Percentiles rank a stretch among this genome's conserved stretches.
Evolutionary conservation across 2,329 filamentous ascomycete genomes (phyloP).

Genomic region (Fusarium cicatricum): DNA sequence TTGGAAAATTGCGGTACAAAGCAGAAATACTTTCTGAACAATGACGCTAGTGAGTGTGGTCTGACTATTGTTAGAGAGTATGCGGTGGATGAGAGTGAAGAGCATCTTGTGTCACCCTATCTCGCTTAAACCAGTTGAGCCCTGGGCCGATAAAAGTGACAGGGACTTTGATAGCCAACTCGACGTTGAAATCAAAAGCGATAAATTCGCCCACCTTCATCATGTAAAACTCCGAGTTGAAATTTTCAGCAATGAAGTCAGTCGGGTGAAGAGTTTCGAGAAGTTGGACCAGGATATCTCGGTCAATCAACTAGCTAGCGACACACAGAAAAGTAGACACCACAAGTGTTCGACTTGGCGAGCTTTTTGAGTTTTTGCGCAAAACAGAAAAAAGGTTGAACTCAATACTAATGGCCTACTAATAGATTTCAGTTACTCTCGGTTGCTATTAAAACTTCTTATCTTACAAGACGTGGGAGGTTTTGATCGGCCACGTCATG

Average conservation of each 20-base stretch:
- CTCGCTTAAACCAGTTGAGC: constrained; percentile 31
- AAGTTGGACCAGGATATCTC: constrained; percentile 12
- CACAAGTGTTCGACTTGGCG: constrained; percentile 9
- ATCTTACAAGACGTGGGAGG: too few species aligned
- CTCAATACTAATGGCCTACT: too few species aligned
- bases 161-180: constrained; percentile 13
- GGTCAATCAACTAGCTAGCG: constrained; percentile 18
- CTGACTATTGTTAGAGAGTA: constrained; percentile 11
- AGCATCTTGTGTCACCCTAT: constrained; percentile 25
- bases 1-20: constrained; percentile 9
- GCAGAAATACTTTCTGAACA: constrained; percentile 12
- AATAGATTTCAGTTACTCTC: too few species aligned
- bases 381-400: too few species aligned
- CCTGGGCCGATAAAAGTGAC: constrained; percentile 18
- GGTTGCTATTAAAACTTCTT: too few species aligned
- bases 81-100: constrained; percentile 7
- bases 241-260: constrained; percentile 20
- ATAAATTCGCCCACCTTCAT: constrained; percentile 15
- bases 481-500: too few species aligned
- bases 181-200: constrained; percentile 10
- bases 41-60: constrained; percentile 3
- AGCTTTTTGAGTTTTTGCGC: too few species aligned
- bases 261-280: constrained; percentile 6
- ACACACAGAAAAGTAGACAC: constrained; percentile 18
- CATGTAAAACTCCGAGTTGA: constrained; percentile 16